Conservation (phyloP, 805 yeast species). For the Middelhovenomyces tepae region DNA sequence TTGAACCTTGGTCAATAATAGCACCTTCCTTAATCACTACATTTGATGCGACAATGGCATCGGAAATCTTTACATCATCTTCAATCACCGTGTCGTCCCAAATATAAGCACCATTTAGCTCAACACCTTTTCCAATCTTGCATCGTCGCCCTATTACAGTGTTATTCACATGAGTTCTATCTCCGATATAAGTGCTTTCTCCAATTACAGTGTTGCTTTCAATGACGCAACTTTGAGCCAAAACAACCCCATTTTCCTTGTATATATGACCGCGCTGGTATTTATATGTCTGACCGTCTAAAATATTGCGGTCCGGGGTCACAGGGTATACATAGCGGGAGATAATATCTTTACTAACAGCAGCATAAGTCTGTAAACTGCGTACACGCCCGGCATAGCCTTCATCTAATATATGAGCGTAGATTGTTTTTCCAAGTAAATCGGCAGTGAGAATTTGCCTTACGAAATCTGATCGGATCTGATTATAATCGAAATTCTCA, state of each 20-base stretch:
- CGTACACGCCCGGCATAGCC: conserved; percentile 94
- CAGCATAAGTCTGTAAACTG: conserved; percentile 87
- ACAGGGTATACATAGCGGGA: conserved; percentile 92
- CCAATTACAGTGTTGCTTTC: conserved; percentile 81
- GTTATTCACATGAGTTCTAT: conserved; percentile 52
- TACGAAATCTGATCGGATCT: conserved; percentile 76
- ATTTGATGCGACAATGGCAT: conserved; percentile 63
- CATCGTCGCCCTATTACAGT: conserved; percentile 84
- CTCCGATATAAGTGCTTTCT: conserved; percentile 64
- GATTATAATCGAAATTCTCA: conserved; percentile 92
- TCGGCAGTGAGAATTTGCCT: conserved; percentile 87
- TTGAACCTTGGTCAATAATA: conserved; percentile 55
- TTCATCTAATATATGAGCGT: conserved; percentile 71
- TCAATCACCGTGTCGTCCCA: conserved; percentile 78
- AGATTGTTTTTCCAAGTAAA: conserved; percentile 79
- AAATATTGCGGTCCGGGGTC: conserved; percentile 74
- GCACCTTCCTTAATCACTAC: conserved; percentile 48
- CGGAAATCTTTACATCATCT: conserved; percentile 49
- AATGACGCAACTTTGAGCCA: conserved; percentile 88
- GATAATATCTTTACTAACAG: conserved; percentile 79
- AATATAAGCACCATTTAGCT: conserved; percentile 64
- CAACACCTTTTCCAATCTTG: conserved; percentile 69
- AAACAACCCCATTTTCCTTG: conserved; percentile 77
- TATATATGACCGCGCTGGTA: conserved; percentile 82
- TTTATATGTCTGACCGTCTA: conserved; percentile 61